Base-by-base conservation (phyloP, 2,329 filamentous ascomycete genomes). In the Coleophoma cylindrospora region DNA sequence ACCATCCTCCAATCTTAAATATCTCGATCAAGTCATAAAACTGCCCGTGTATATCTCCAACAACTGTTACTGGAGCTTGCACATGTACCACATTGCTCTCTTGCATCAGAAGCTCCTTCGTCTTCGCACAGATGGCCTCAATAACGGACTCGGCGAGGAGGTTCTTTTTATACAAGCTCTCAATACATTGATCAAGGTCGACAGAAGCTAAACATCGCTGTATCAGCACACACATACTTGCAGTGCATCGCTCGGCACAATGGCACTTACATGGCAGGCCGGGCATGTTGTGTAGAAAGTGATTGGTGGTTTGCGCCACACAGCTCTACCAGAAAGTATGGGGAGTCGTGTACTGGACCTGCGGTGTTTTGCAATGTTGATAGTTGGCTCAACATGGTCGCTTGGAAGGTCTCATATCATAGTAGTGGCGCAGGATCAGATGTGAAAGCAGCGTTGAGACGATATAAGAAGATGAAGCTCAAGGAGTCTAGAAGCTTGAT, bases 31-130 rank as follows among this genome's bases (percentile, higher is more conserved):
- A 83, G 70, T 99, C 94, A 70, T 92, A 97, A 74, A 99, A 99
- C 71, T 99, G 94, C 52, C 94, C 94, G 70, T 99, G 94, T 60
- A 99, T 99, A 68, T 99, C 94, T 58, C 94, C 94, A 37, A 99
- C 94, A 10, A 99, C 94, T 14, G 94, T 99, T 52, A 99, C 90
- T 2, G 94, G 94, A 33, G 94, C 91, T 61, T 84, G 84, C 55
- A 99, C 95, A 69, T 99, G 94, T 53, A 99, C 94, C 55, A 99
- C 94, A 72, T 99, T 99, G 80, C 92, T 97, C 82, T 99, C 94
- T 67, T 95, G 92, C 94, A 99, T 99, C 61, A 99, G 80, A 61
- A 99, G 79, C 75, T 99, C 94, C 68, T 99, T 99, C 19, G 95
- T 94, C 71, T 99, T 99, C 70, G 94, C 91, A 75, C 94, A 99